Conservation (phyloP, 331 rosid species). For the Malus hybrid region DNA sequence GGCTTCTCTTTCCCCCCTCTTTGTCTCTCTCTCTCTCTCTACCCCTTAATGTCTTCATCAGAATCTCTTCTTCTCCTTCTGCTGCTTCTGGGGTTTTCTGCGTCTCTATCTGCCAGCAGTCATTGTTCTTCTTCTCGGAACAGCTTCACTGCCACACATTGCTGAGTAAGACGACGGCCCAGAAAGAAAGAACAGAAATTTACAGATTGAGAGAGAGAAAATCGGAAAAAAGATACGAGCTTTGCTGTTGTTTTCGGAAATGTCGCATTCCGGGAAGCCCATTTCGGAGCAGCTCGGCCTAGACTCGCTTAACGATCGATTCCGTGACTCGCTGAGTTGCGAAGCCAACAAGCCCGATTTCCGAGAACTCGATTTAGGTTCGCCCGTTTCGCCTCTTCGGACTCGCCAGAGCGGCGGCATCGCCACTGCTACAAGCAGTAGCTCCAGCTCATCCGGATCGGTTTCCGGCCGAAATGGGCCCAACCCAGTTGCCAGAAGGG, state of each 20-base stretch:
- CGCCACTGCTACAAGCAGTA: conserved; percentile 46
- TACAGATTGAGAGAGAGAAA: background rate
- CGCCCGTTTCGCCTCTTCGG: conserved; percentile 88
- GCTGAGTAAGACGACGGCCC: conserved; percentile 12
- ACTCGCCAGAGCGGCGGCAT: conserved; percentile 34
- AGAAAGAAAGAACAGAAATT: background rate
- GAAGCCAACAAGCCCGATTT: conserved; percentile 80
- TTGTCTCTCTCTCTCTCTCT: background rate
- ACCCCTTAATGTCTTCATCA: conserved; percentile 33
- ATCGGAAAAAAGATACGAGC: background rate
- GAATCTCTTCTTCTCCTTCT: conserved; percentile 1
- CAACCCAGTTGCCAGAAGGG: conserved; percentile 33
- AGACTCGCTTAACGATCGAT: conserved; percentile 43
- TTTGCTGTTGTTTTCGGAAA: conserved; percentile 18
- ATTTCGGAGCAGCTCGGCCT: conserved; percentile 36
- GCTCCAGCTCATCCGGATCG: conserved; percentile 94
- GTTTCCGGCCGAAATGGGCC: conserved; percentile 52
- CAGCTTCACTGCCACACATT: conserved; percentile 31
- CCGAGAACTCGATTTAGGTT: conserved; percentile 93
- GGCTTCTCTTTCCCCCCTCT: conserved; percentile 19
- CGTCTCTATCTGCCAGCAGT: background rate
- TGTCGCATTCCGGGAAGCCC: conserved; percentile 78
- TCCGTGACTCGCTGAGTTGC: conserved; percentile 50
- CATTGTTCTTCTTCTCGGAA: background rate
- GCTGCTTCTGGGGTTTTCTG: background rate